These are phyloP conservation scores for Suhomyces atakaporum DNA, from an alignment of 1,139 yeast species.

Conservation along the genomic window DNA sequence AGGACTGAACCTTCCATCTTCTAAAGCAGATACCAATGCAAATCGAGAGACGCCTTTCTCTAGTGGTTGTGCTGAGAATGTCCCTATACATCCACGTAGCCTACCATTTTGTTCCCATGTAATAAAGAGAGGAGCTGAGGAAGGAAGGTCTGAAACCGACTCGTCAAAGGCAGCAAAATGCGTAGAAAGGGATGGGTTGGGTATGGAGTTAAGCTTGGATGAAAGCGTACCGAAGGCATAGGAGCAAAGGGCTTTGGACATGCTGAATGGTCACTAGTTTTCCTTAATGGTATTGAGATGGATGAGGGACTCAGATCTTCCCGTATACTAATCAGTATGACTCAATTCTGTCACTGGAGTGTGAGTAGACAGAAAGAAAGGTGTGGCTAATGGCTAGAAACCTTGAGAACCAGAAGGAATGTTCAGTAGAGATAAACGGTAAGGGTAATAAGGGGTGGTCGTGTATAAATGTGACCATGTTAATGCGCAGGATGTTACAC, in stretches of 20 bases:
- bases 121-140: conserved; percentile 63
- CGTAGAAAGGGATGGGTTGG: conserved; percentile 19
- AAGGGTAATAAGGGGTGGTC: no score
- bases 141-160: conserved; percentile 43
- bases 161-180: conserved; percentile 22
- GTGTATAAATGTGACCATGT: no score
- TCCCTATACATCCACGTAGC: conserved; percentile 92
- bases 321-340: no score
- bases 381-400: no score
- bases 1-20: conserved; percentile 77
- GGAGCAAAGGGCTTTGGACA: conserved; percentile 40
- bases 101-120: conserved; percentile 72
- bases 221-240: conserved; percentile 42
- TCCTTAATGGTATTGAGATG: conserved; percentile 1
- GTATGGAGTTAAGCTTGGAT: conserved; percentile 14
- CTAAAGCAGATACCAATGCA: conserved; percentile 66
- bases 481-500: no score
- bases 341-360: no score
- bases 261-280: no score
- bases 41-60: conserved; percentile 63
- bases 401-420: no score
- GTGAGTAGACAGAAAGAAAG: no score
- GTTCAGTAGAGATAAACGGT: no score
- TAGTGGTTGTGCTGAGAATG: conserved; percentile 54
- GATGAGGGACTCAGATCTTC: neutral